Evolutionary conservation across 345 rosid species (phyloP).

Genomic region (Boechera retrofracta): DNA sequence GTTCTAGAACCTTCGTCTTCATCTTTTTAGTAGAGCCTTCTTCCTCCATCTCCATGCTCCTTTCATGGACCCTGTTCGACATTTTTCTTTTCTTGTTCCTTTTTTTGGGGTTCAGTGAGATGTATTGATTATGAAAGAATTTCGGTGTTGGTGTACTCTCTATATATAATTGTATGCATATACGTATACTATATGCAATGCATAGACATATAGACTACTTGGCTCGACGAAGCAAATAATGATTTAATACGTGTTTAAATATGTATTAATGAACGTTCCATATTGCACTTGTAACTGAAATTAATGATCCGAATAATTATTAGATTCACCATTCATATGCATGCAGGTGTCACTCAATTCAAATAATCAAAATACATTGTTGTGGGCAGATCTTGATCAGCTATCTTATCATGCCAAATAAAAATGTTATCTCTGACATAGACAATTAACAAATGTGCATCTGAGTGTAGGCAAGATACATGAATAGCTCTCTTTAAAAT

Average conservation of each 20-base stretch:
- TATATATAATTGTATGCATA: slow-evolving; percentile 24
- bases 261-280: slow-evolving; percentile 13
- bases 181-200: background rate
- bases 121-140: slow-evolving; percentile 7
- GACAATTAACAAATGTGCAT: slow-evolving; percentile 7
- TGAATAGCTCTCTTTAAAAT: background rate
- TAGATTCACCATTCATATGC: slow-evolving; percentile 16
- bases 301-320: slow-evolving; percentile 15
- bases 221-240: background rate
- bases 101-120: background rate
- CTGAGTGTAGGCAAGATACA: slow-evolving; percentile 24
- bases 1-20: slow-evolving; percentile 32
- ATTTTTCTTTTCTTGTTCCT: slow-evolving; percentile 20
- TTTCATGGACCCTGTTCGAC: slow-evolving; percentile 52
- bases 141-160: background rate
- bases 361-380: background rate
- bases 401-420: slow-evolving; percentile 2
- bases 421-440: background rate
- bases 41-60: slow-evolving; percentile 37
- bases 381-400: slow-evolving; percentile 9
- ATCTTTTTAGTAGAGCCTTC: slow-evolving; percentile 6
- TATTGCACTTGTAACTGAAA: background rate
- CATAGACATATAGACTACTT: background rate
- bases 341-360: slow-evolving; percentile 37
- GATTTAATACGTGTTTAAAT: background rate